Base-by-base conservation (phyloP, 805 yeast genomes). In the Starmerella geochares region DNA sequence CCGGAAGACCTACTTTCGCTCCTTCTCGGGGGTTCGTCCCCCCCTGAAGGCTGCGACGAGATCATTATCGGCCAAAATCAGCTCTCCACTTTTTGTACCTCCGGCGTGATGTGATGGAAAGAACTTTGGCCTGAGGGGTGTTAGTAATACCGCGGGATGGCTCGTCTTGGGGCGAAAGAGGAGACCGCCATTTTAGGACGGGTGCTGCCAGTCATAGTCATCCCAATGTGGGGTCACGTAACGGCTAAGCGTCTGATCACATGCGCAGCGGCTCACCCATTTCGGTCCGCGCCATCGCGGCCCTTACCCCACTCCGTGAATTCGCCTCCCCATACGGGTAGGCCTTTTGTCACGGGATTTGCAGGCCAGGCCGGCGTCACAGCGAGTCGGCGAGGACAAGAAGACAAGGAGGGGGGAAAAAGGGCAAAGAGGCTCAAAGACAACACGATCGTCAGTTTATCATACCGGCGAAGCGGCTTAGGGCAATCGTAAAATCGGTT, bases 11-110 rank as follows among this genome's bases (percentile, higher is more conserved):
- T 33, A 32, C 29, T 23, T n/a, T 23, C 48, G 19, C 44, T 10
- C 44, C 33, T 40, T 16, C 33, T 25, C 16, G 44, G 44, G 33
- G 44, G 44, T 40, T 40, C 44, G 24, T 40, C 44, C 20, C 46
- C 48, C 46, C 54, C 54, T 13, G 19, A 9, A 20, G 54, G 42
- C 41, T 47, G 54, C 19, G 54, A 50, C 24, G 47, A 44, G 35
- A 47, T 47, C 54, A 46, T 45, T 23, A 14, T n/a, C 10, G 48
- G 31, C 36, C 42, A 5, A 10, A 14, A 25, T 27, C 35, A 35
- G 17, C 35, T 19, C 44, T 4, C 44, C 23, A 13, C 44, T 25
- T 17, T 40, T 40, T 28, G 24, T 10, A 14, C 23, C 25, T n/a
- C 20, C 21, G 8, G 44, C 33, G 33, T 36, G 37, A 33, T 40